Percentiles rank a stretch among this genome's conserved stretches.
These are phyloP conservation scores for Capronia coronata DNA, from an alignment of 2,329 filamentous ascomycete genomes.

Conservation along the genomic window DNA sequence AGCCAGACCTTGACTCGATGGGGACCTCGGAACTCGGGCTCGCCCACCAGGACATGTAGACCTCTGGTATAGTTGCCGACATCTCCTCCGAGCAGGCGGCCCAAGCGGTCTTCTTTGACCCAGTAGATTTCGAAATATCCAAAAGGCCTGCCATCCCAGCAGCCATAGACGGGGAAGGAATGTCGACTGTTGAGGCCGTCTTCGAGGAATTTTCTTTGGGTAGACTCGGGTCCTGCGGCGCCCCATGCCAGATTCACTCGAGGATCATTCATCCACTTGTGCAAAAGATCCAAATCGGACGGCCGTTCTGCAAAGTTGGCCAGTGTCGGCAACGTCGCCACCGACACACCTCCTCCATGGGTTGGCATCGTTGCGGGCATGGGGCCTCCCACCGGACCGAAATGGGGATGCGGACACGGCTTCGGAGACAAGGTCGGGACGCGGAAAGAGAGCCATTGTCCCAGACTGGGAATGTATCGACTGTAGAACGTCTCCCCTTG, in stretches of 20 bases:
- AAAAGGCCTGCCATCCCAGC: constrained; percentile 93
- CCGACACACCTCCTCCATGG: constrained; percentile 24
- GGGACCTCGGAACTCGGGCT: constrained; percentile 82
- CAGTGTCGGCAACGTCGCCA: constrained; percentile 32
- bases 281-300: constrained; percentile 62
- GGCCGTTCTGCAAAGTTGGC: constrained; percentile 42
- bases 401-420: constrained; percentile 53
- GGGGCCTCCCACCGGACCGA: constrained; percentile 49
- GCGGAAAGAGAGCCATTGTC: constrained; percentile 82
- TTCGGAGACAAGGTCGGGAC: constrained; percentile 65
- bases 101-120: constrained; percentile 85
- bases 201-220: constrained; percentile 63
- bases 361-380: constrained; percentile 27
- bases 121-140: constrained; percentile 98
- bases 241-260: constrained; percentile 86
- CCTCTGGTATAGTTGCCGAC: constrained; percentile 80
- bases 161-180: constrained; percentile 83
- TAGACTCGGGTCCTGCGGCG: constrained; percentile 48
- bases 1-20: constrained; percentile 74
- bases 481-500: constrained; percentile 90
- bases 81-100: constrained; percentile 57
- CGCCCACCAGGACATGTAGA: constrained; percentile 80
- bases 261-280: constrained; percentile 82
- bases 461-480: constrained; percentile 72
- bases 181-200: constrained; percentile 60